Percentiles rank a stretch among this genome's conserved stretches.
phyloP scores from a whole-genome alignment of 164 flowering plant genomes.

The Vitis rotundifolia region DNA sequence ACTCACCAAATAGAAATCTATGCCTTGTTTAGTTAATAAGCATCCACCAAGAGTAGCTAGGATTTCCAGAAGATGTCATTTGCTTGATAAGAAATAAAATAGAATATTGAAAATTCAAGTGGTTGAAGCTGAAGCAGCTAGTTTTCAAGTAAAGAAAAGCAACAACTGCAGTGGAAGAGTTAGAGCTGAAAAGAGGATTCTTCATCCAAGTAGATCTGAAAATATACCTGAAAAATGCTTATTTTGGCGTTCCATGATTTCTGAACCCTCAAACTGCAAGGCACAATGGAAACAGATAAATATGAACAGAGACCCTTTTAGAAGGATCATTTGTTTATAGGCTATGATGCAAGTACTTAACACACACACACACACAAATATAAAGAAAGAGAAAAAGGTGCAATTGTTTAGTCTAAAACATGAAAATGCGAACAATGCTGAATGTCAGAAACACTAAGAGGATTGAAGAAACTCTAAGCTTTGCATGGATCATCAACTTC shows the following conservation, averaged over 20 bases:
- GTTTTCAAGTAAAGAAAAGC: no score
- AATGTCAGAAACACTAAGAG: neutral
- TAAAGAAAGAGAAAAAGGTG: neutral
- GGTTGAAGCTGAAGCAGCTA: no score
- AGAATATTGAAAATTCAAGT: no score
- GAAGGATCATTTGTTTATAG: neutral
- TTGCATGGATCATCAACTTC: neutral
- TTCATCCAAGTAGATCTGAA: neutral
- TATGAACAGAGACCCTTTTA: neutral
- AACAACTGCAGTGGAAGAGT: no score
- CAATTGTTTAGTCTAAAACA: no score
- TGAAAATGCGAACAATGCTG: neutral
- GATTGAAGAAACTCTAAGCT: neutral
- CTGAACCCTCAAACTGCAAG: constrained; percentile 76
- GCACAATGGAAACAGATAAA: neutral
- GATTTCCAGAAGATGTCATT: no score
- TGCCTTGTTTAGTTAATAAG: neutral
- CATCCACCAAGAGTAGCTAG: neutral
- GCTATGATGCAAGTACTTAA: neutral
- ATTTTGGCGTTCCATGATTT: constrained; percentile 57
- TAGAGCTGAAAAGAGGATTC: no score
- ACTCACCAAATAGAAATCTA: neutral
- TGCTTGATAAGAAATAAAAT: no score
- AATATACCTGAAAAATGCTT: constrained; percentile 59
- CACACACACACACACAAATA: neutral